Evolutionary conservation across 75 land plant genomes (phyloP).

Genomic region (Cunninghamia lanceolata): DNA sequence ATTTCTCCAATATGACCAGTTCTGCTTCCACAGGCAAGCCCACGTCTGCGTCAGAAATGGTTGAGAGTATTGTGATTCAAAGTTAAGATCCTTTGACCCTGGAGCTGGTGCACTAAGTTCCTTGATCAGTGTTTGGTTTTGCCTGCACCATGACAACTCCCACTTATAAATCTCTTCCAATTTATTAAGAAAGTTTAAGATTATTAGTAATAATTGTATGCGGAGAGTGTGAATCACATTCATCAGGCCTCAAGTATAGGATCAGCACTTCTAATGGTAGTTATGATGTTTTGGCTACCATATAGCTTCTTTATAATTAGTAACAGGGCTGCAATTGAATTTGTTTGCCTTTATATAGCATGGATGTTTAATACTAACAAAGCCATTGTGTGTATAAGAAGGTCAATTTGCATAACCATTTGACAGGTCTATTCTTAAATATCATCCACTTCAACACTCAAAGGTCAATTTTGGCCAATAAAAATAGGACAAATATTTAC

Average conservation of each 20-base stretch:
- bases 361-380: too few species aligned
- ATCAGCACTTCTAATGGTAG: not conserved
- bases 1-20: slow-evolving; percentile 49
- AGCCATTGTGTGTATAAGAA: too few species aligned
- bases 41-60: slow-evolving; percentile 22
- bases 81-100: slow-evolving; percentile 29
- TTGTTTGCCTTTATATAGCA: too few species aligned
- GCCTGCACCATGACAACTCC: slow-evolving; percentile 7
- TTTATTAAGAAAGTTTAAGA: not conserved
- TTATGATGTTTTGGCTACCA: too few species aligned
- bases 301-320: too few species aligned
- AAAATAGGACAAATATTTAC: too few species aligned
- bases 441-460: too few species aligned
- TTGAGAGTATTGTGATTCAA: slow-evolving; percentile 30
- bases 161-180: not conserved
- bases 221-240: not conserved
- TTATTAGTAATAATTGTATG: not conserved
- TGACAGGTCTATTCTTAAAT: too few species aligned
- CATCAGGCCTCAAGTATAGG: not conserved
- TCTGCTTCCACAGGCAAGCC: slow-evolving; percentile 57
- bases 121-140: slow-evolving; percentile 28
- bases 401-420: not conserved
- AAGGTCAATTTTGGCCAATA: too few species aligned
- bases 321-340: too few species aligned
- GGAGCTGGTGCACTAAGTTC: slow-evolving; percentile 18